Conservation (phyloP, 2,329 filamentous ascomycete genomes). For the Paraphaeosphaeria minitans region DNA sequence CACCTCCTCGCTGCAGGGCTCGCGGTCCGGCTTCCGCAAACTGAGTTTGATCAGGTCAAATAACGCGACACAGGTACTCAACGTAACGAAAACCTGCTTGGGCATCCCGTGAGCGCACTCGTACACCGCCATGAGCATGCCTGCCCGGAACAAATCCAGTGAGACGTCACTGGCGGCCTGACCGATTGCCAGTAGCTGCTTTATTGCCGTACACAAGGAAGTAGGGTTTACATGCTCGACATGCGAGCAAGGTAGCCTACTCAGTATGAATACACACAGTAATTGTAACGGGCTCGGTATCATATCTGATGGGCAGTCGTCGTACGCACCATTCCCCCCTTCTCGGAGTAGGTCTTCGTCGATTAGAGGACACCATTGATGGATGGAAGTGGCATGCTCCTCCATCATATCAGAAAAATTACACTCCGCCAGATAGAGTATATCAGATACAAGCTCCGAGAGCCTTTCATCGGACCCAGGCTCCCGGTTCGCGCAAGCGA, state of each 20-base stretch:
- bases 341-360: conserved; percentile 14
- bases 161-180: conserved; percentile 4
- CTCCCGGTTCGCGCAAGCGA: conserved; percentile 7
- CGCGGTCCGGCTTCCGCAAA: background rate
- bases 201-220: conserved; percentile 17
- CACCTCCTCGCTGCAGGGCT: background rate
- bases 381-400: conserved; percentile 20
- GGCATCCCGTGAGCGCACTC: conserved; percentile 19
- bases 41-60: conserved; percentile 12
- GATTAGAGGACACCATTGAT: conserved; percentile 25
- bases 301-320: background rate
- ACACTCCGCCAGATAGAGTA: conserved; percentile 13
- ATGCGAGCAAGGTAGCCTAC: conserved; percentile 11
- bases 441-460: conserved; percentile 11
- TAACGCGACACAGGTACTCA: conserved; percentile 10
- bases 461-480: conserved; percentile 5
- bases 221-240: conserved; percentile 4
- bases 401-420: conserved; percentile 8
- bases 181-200: conserved; percentile 16
- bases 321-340: background rate
- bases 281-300: conserved; percentile 12
- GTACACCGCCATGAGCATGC: conserved; percentile 18
- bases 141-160: conserved; percentile 12
- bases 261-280: conserved; percentile 17
- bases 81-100: conserved; percentile 14